phyloP scores from a whole-genome alignment of 805 yeast species.

The Pichia heedii region DNA sequence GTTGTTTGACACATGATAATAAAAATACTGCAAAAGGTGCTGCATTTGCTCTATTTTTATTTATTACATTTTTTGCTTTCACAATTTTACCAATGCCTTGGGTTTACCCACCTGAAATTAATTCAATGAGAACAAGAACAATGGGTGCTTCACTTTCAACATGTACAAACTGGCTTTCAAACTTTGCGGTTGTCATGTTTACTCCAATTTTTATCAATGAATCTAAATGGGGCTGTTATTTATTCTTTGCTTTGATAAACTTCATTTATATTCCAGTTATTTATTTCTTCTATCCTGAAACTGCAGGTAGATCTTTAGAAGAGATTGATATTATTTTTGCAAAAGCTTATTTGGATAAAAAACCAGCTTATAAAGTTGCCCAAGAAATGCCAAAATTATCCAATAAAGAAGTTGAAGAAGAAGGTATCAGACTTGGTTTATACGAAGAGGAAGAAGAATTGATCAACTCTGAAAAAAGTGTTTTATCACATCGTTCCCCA shows the following conservation, averaged over 20 bases:
- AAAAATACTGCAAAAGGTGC: constrained; percentile 49
- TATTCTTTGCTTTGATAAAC: constrained; percentile 61
- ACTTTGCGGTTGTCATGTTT: constrained; percentile 61
- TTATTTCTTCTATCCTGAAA: constrained; percentile 67
- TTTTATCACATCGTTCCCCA: background rate
- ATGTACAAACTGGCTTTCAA: constrained; percentile 61
- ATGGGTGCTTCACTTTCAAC: constrained; percentile 55
- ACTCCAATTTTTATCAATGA: constrained; percentile 47
- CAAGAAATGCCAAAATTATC: constrained; percentile 49
- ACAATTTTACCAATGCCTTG: constrained; percentile 38
- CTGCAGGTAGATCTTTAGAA: constrained; percentile 67
- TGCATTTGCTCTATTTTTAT: constrained; percentile 56
- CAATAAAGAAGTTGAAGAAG: constrained; percentile 49
- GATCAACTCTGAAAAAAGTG: background rate
- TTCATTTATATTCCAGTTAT: constrained; percentile 52
- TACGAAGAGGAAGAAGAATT: constrained; percentile 17
- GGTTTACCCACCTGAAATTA: constrained; percentile 62
- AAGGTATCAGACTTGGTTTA: constrained; percentile 50
- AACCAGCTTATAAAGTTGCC: constrained; percentile 57
- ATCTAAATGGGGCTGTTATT: constrained; percentile 56
- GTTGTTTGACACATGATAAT: constrained; percentile 34
- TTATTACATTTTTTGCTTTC: constrained; percentile 46
- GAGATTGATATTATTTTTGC: constrained; percentile 67
- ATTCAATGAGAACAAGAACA: constrained; percentile 60
- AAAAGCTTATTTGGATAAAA: constrained; percentile 46